Percentiles rank a stretch among this genome's conserved stretches.
Conservation (phyloP, 2,329 filamentous ascomycete species). For the Claviceps quebecensis region DNA sequence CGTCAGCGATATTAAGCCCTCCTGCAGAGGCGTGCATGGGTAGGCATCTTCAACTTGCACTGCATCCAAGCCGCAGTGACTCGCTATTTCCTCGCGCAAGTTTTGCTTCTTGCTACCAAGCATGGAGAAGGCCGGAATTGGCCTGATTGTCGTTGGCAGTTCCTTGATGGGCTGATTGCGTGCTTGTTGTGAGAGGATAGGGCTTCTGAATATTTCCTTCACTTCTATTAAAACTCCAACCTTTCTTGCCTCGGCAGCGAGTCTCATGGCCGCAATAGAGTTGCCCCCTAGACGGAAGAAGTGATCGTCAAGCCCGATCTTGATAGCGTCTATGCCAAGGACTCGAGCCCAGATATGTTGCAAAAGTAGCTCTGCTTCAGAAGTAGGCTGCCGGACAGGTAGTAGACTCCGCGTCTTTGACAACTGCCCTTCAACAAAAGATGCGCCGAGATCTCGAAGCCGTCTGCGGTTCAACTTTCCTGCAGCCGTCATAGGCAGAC, state of each 20-base stretch:
- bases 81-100: background rate
- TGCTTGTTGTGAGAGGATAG: background rate
- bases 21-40: constrained; percentile 25
- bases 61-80: background rate
- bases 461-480: constrained; percentile 8
- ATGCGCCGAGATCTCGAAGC: constrained; percentile 5
- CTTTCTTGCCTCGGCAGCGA: constrained; percentile 9
- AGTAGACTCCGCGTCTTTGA: background rate
- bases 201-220: constrained; percentile 10
- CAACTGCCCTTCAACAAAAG: background rate
- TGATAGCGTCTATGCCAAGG: constrained; percentile 16
- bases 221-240: constrained; percentile 9
- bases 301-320: constrained; percentile 7
- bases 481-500: constrained; percentile 5
- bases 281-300: constrained; percentile 19
- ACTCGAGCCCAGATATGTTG: constrained; percentile 15
- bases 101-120: background rate
- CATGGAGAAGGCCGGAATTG: background rate
- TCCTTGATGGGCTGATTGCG: background rate
- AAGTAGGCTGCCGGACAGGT: background rate
- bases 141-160: background rate
- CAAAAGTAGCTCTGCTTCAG: background rate
- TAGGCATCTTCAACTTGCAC: background rate
- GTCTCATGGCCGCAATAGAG: constrained; percentile 14
- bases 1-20: constrained; percentile 23